Base-by-base conservation (phyloP, 371 early-diverging fungal genomes). In the Rhizopus sp. region DNA sequence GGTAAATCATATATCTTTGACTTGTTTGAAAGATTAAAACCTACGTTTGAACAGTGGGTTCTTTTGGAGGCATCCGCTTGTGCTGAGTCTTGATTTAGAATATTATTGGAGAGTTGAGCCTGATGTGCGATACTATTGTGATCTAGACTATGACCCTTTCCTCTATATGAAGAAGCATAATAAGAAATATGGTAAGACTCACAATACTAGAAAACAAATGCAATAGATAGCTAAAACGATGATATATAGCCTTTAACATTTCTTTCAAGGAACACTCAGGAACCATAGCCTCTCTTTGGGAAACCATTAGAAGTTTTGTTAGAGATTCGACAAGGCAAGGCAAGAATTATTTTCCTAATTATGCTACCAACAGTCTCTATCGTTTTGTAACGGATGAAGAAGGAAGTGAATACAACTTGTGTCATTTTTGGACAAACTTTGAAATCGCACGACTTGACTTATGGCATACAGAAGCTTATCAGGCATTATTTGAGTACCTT, bases 351-450 rank as follows among this genome's bases (percentile, higher is more conserved):
- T 70, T 70, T 37, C 52, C 63, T 7, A 50, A 60, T 44, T 35
- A 23, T 0, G 61, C 57, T 1, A 57, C 42, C 34, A 64, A 70
- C 6, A 70, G 59, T 16, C 55, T 70, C 7, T 57, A 64, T 67
- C 59, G 49, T 7, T 68, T 64, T 57, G 41, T 70, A 12, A 53
- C 62, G n/a, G 55, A 67, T 5, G 52, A 68, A 31, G 47, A 59
- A n/a, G 79, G 72, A 12, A 48, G 50, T 4, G 13, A 29, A 0
- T 86, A 87, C 58, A 86, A 83, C 50, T 70, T 82, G 29, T 93
- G 93, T 62, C 93, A 94, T 63, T 95, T 93, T 55, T 94, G 95
- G 94, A 82, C 79, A 17, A 95, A 95, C 50, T 95, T 95, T 72
- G 96, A 95, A 72, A 95, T 97, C 59, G 96, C 84, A n/a, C 78